These are phyloP conservation scores for Metschnikowia vanudenii DNA, from an alignment of 805 yeast species.

Conservation along the genomic window DNA sequence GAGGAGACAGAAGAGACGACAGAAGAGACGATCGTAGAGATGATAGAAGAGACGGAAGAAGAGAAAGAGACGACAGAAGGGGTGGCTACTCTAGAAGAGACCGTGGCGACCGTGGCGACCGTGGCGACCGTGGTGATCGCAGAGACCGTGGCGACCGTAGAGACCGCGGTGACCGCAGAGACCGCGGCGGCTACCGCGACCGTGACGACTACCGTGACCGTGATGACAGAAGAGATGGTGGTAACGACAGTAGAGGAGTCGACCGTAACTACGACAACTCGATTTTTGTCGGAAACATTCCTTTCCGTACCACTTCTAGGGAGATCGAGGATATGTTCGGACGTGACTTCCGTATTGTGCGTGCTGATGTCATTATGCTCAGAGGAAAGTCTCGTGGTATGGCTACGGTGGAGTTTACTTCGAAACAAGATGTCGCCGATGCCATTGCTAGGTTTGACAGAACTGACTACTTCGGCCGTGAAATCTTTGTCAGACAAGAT, in stretches of 20 bases:
- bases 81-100: conserved; percentile 14
- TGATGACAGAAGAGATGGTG: conserved; percentile 9
- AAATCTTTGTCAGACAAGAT: conserved; percentile 86
- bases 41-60: conserved; percentile 7
- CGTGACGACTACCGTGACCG: conserved; percentile 25
- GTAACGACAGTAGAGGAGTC: conserved; percentile 13
- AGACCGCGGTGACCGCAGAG: conserved; percentile 10
- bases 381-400: conserved; percentile 83
- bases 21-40: conserved; percentile 20
- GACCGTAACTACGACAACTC: conserved; percentile 59
- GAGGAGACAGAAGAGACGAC: conserved; percentile 20
- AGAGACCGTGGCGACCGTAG: conserved; percentile 11
- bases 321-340: conserved; percentile 61
- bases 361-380: conserved; percentile 79
- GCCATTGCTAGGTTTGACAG: conserved; percentile 75
- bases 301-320: conserved; percentile 58
- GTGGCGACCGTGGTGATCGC: conserved; percentile 16
- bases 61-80: conserved; percentile 15
- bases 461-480: conserved; percentile 65
- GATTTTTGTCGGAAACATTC: conserved; percentile 71
- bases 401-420: conserved; percentile 85
- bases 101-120: conserved; percentile 13
- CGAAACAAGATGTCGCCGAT: conserved; percentile 58
- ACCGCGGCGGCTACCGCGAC: conserved; percentile 25
- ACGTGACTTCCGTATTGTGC: conserved; percentile 49